Evolutionary conservation across 2,329 filamentous ascomycete species (phyloP).

Genomic region (Penicillium italicum): DNA sequence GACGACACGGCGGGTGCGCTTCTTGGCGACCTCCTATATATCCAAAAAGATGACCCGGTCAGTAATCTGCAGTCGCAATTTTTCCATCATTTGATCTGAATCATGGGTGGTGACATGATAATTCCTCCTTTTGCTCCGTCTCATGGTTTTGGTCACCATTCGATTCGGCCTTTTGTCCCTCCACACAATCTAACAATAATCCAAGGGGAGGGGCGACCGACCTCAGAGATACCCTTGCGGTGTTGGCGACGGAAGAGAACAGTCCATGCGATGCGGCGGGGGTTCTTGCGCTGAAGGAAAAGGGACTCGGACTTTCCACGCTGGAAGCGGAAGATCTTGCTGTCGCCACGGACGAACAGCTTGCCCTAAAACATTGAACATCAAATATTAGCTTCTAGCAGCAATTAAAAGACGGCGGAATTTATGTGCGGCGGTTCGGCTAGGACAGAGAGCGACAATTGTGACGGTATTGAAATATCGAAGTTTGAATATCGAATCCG

Average conservation of each 20-base stretch:
- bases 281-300: slow-evolving; percentile 99
- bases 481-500: slow-evolving; percentile 7
- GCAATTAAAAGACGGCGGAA: not conserved
- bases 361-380: slow-evolving; percentile 69
- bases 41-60: slow-evolving; percentile 28
- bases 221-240: slow-evolving; percentile 99
- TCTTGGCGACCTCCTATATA: slow-evolving; percentile 96
- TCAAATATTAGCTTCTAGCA: slow-evolving; percentile 28
- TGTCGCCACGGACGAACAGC: slow-evolving; percentile 98
- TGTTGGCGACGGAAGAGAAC: slow-evolving; percentile 97
- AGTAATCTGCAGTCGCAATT: slow-evolving; percentile 22
- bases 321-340: slow-evolving; percentile 99
- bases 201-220: slow-evolving; percentile 53
- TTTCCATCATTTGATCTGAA: not conserved
- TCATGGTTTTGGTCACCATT: slow-evolving; percentile 1
- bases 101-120: slow-evolving; percentile 1
- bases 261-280: slow-evolving; percentile 98
- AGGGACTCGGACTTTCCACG: slow-evolving; percentile 99
- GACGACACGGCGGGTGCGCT: slow-evolving; percentile 95
- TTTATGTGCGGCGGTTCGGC: slow-evolving; percentile 9
- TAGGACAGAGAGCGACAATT: slow-evolving; percentile 9
- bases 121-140: slow-evolving; percentile 17
- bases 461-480: slow-evolving; percentile 2
- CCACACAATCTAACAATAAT: slow-evolving; percentile 18
- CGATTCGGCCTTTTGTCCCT: slow-evolving; percentile 6